Percentiles rank a stretch among this genome's conserved stretches.
Conservation (phyloP, 345 rosid genomes). For the Rhizophora apiculata region DNA sequence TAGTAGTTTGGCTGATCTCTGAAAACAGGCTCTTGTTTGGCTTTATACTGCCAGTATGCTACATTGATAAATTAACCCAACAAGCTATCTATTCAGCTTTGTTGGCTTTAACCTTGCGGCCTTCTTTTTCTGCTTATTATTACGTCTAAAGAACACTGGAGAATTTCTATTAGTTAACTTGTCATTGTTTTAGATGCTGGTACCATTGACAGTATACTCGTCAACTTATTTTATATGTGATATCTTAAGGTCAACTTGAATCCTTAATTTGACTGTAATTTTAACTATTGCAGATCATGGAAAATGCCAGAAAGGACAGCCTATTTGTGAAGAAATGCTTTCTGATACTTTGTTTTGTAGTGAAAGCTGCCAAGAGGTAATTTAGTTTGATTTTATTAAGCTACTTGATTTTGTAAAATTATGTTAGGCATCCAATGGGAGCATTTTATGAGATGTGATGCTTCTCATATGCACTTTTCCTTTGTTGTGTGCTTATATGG, state of each 20-base stretch:
- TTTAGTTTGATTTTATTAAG: slow-evolving; percentile 8
- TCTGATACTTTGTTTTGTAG: slow-evolving; percentile 68
- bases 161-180: too few species aligned
- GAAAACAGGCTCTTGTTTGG: neutral
- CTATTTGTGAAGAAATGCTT: slow-evolving; percentile 32
- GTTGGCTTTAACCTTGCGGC: too few species aligned
- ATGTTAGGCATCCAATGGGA: slow-evolving; percentile 3
- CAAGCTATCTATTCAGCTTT: too few species aligned
- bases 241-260: slow-evolving; percentile 7
- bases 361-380: slow-evolving; percentile 70
- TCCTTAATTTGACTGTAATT: slow-evolving; percentile 19
- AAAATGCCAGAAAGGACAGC: slow-evolving; percentile 47
- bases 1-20: too few species aligned
- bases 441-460: neutral
- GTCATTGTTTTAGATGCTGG: neutral
- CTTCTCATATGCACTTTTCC: neutral
- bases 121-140: too few species aligned
- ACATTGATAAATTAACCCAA: too few species aligned
- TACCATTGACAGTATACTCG: neutral
- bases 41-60: neutral
- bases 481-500: neutral
- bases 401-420: slow-evolving; percentile 5
- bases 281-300: slow-evolving; percentile 59
- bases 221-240: neutral
- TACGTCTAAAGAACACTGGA: too few species aligned